Evolutionary conservation across 371 early-diverging fungal species (phyloP).

Genomic region (Mortierella sp.): DNA sequence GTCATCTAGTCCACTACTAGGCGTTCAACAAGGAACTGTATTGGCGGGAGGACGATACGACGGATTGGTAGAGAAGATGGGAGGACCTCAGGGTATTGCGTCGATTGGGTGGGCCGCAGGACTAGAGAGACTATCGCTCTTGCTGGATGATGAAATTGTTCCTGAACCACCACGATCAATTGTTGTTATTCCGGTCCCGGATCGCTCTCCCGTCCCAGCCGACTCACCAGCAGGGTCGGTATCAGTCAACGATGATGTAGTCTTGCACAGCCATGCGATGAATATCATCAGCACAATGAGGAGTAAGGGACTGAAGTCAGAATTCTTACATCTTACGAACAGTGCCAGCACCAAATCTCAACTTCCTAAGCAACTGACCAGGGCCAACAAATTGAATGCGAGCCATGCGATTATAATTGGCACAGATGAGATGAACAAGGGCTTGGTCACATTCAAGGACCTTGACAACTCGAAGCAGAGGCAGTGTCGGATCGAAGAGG

Average conservation of each 20-base stretch:
- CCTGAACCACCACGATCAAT: conserved; percentile 26
- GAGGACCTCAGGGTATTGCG: conserved; percentile 55
- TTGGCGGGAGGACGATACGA: conserved; percentile 77
- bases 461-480: conserved; percentile 42
- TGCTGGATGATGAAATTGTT: conserved; percentile 36
- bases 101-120: conserved; percentile 71
- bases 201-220: neutral
- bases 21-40: conserved; percentile 67
- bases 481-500: conserved; percentile 29
- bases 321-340: conserved; percentile 40
- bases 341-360: conserved; percentile 22
- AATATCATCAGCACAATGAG: conserved; percentile 18
- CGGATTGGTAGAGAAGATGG: conserved; percentile 60
- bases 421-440: conserved; percentile 37
- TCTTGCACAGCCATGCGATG: conserved; percentile 33
- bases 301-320: conserved; percentile 23
- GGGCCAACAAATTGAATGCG: conserved; percentile 44
- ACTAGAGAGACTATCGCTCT: conserved; percentile 62
- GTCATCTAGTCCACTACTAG: conserved; percentile 52
- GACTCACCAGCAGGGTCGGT: neutral
- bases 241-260: neutral
- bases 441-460: conserved; percentile 37
- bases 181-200: conserved; percentile 43
- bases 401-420: conserved; percentile 52
- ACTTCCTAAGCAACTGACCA: conserved; percentile 36